A percentile compares a stretch with the other conserved stretches of the same genome.
Evolutionary conservation across 179 eudicot species (phyloP).

Genomic region (Spergularia azorica): DNA sequence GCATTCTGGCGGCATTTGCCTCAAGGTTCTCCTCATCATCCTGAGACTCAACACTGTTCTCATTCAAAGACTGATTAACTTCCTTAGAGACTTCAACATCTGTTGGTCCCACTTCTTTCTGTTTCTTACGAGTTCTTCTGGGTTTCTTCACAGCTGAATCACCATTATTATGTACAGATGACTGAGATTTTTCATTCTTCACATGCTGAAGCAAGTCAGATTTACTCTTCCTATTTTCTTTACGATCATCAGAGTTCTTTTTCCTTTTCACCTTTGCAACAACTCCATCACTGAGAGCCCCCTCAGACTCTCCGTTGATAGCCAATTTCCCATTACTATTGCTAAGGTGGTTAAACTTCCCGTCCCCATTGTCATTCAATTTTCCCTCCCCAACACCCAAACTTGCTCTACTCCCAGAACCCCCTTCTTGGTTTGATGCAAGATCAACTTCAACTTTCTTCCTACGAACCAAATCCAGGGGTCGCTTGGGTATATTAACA

Average conservation of each 20-base stretch:
- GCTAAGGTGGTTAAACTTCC: slow-evolving; percentile 12
- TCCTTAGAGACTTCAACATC: slow-evolving; percentile 34
- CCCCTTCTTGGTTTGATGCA: slow-evolving; percentile 25
- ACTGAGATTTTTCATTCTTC: slow-evolving; percentile 45
- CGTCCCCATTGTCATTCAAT: slow-evolving; percentile 14
- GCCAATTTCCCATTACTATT: slow-evolving; percentile 17
- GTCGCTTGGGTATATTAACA: slow-evolving; percentile 44
- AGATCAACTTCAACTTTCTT: slow-evolving; percentile 43
- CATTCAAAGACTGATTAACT: slow-evolving; percentile 38
- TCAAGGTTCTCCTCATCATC: slow-evolving; percentile 94
- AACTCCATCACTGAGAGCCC: slow-evolving; percentile 23
- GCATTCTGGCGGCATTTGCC: slow-evolving; percentile 96
- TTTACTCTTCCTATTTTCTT: slow-evolving; percentile 33
- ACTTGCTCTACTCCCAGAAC: slow-evolving; percentile 15
- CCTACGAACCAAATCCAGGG: slow-evolving; percentile 41
- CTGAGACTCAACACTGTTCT: slow-evolving; percentile 35
- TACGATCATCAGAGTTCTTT: slow-evolving; percentile 30
- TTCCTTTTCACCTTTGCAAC: slow-evolving; percentile 36
- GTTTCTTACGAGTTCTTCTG: slow-evolving; percentile 42
- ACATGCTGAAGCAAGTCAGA: slow-evolving; percentile 34
- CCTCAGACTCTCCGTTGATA: slow-evolving; percentile 24
- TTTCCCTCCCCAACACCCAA: slow-evolving; percentile 19
- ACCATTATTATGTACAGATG: slow-evolving; percentile 36
- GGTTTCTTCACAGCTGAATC: slow-evolving; percentile 44
- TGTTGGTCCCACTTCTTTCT: slow-evolving; percentile 37